phyloP scores from a whole-genome alignment of 805 yeast species.

The Metschnikowia similis region DNA sequence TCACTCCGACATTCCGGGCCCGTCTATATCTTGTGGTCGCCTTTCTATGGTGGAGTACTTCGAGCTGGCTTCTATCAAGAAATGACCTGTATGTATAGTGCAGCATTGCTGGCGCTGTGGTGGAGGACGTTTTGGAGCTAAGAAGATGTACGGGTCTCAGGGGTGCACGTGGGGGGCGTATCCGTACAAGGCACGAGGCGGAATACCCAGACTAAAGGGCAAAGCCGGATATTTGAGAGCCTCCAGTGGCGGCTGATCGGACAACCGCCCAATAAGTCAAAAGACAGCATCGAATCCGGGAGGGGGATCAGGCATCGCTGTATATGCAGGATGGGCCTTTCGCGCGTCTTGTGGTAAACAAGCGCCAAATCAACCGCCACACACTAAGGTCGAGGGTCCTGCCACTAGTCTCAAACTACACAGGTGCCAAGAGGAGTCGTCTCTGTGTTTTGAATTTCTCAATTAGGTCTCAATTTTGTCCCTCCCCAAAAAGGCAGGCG shows the following conservation, averaged over 20 bases:
- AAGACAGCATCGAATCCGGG: not conserved
- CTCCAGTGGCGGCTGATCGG: too few relatives aligned
- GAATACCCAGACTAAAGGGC: too few relatives aligned
- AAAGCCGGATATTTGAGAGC: too few relatives aligned
- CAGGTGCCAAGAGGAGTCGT: not conserved
- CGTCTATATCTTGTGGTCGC: too few relatives aligned
- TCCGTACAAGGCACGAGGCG: too few relatives aligned
- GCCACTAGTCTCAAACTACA: not conserved
- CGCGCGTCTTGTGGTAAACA: constrained; percentile 1
- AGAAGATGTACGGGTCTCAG: not conserved
- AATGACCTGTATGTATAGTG: too few relatives aligned
- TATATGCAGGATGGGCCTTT: not conserved
- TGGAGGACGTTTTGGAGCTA: not conserved
- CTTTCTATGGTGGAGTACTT: too few relatives aligned
- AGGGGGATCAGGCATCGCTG: not conserved
- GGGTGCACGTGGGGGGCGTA: not conserved
- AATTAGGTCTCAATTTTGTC: too few relatives aligned
- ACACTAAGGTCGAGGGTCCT: not conserved
- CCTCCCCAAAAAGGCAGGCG: too few relatives aligned
- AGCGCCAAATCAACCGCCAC: not conserved
- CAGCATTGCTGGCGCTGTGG: not conserved
- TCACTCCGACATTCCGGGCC: not conserved
- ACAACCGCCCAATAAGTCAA: too few relatives aligned
- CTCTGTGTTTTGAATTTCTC: not conserved
- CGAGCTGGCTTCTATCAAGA: too few relatives aligned